Evolutionary conservation across 2,329 filamentous ascomycete genomes (phyloP).

Genomic region (Botrytis galanthina): DNA sequence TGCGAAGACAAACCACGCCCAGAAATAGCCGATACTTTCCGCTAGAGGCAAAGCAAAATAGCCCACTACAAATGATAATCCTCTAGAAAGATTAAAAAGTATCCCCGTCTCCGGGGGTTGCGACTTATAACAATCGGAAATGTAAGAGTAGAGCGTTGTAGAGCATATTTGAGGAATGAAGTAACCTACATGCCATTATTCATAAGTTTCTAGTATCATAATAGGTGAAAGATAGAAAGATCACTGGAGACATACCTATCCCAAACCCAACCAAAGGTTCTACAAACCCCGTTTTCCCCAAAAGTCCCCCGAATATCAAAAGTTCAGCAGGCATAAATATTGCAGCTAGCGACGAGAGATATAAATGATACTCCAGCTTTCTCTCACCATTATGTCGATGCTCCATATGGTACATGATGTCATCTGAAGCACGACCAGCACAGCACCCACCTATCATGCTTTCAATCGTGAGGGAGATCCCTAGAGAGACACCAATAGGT

Average conservation of each 20-base stretch:
- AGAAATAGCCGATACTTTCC: background rate
- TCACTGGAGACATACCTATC: background rate
- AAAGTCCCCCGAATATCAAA: background rate
- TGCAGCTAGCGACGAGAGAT: background rate
- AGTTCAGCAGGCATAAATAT: background rate
- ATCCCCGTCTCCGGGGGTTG: background rate
- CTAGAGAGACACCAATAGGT: background rate
- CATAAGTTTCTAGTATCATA: background rate
- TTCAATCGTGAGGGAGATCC: background rate
- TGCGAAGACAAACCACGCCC: background rate
- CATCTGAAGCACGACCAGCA: background rate
- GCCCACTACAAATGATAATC: background rate
- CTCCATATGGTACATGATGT: background rate
- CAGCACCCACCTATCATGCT: background rate
- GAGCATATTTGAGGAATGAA: background rate
- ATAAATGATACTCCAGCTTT: background rate
- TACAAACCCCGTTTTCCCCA: background rate
- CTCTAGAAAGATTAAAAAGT: background rate
- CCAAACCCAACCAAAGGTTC: background rate
- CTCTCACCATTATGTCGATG: background rate
- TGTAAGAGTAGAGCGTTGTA: background rate
- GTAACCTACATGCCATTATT: background rate
- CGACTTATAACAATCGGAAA: background rate
- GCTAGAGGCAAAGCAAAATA: background rate
- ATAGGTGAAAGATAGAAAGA: background rate